These are phyloP conservation scores for Corymbia citriodora DNA, from an alignment of 441 rosid species.

Conservation along the genomic window DNA sequence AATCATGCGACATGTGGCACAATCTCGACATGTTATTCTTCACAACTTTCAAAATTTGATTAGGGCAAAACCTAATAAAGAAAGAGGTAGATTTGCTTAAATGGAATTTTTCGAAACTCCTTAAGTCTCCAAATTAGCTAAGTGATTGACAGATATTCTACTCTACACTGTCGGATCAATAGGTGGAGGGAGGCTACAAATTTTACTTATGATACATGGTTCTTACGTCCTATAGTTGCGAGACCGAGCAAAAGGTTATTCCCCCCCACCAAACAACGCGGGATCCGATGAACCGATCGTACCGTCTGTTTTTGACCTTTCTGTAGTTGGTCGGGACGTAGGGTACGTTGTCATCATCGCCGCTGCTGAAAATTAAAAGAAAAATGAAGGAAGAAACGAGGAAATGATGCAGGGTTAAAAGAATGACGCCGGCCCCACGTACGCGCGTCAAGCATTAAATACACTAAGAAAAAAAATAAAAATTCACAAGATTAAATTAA, in stretches of 20 bases:
- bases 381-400: not conserved
- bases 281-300: not conserved
- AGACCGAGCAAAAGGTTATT: not conserved
- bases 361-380: not conserved
- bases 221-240: not conserved
- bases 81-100: not conserved
- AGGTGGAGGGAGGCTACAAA: not conserved
- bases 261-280: not conserved
- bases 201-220: accelerated
- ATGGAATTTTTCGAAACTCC: not conserved
- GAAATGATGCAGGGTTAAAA: not conserved
- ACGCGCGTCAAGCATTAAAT: not conserved
- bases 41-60: not conserved
- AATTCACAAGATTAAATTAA: not conserved
- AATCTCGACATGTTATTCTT: not conserved
- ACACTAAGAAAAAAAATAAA: not conserved
- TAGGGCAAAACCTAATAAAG: not conserved
- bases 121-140: not conserved
- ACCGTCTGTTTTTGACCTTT: not conserved
- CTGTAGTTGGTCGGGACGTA: not conserved
- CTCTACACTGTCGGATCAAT: not conserved
- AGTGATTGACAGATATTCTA: accelerated
- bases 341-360: not conserved
- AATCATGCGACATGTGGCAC: not conserved
- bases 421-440: not conserved